Percentiles rank a stretch among this genome's conserved stretches.
phyloP scores from a whole-genome alignment of 805 yeast genomes.

The Candida insectalens region DNA sequence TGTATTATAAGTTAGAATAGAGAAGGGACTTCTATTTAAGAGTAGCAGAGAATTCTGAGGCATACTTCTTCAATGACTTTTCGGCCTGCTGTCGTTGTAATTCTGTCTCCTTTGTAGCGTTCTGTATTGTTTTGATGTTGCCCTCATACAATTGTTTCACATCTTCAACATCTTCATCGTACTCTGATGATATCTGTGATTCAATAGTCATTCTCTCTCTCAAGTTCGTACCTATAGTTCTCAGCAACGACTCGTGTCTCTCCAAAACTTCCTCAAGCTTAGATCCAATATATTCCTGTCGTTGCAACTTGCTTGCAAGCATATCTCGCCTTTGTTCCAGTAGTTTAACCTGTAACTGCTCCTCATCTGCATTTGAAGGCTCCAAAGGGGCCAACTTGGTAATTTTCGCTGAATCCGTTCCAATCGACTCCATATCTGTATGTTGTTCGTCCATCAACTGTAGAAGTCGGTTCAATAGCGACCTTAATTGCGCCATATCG shows the following conservation, averaged over 20 bases:
- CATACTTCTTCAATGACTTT: too few species aligned
- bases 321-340: conserved; percentile 19
- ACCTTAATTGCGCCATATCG: conserved; percentile 18
- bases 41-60: too few species aligned
- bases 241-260: conserved; percentile 21
- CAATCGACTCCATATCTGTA: conserved; percentile 13
- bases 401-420: too few species aligned
- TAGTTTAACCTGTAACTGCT: background rate
- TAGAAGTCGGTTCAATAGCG: conserved; percentile 18
- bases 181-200: conserved; percentile 9
- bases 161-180: conserved; percentile 8
- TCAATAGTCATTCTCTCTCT: conserved; percentile 12
- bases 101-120: too few species aligned
- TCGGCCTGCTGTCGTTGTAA: too few species aligned
- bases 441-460: conserved; percentile 22
- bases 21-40: too few species aligned
- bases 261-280: conserved; percentile 19
- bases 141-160: conserved; percentile 7
- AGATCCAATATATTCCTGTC: conserved; percentile 21
- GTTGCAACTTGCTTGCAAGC: conserved; percentile 21
- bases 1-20: too few species aligned
- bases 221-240: conserved; percentile 10
- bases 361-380: too few species aligned
- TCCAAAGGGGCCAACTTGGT: too few species aligned
- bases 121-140: conserved; percentile 8